Evolutionary conservation across 2,329 filamentous ascomycete genomes (phyloP).

Genomic region (Trichoderma atroviride): DNA sequence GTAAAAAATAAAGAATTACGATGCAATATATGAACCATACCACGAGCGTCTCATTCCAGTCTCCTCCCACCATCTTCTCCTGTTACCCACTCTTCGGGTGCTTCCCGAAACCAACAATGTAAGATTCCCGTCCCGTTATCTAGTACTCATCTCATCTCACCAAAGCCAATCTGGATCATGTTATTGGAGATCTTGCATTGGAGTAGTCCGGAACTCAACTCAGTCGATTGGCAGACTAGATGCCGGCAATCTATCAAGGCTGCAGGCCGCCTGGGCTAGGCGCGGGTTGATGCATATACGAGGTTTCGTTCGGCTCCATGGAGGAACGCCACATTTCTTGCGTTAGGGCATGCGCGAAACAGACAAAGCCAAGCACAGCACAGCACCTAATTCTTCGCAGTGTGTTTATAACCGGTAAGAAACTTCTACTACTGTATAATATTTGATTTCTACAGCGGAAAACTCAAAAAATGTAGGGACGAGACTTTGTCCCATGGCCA

Average conservation of each 20-base stretch:
- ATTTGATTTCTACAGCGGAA: background rate
- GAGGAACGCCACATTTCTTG: conserved; percentile 10
- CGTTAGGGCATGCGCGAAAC: background rate
- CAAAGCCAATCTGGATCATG: conserved; percentile 7
- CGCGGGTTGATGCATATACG: conserved; percentile 30
- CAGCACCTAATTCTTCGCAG: background rate
- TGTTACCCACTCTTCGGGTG: conserved; percentile 1
- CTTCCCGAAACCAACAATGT: background rate
- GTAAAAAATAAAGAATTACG: background rate
- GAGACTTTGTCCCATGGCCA: background rate
- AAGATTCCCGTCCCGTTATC: background rate
- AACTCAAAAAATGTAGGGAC: background rate
- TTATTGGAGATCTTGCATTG: conserved; percentile 21
- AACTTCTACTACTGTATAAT: background rate
- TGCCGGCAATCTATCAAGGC: conserved; percentile 5
- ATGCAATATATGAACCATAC: background rate
- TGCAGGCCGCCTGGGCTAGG: conserved; percentile 23
- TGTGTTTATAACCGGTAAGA: background rate
- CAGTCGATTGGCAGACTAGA: conserved; percentile 11
- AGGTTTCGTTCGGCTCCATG: background rate
- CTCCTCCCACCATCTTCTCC: background rate
- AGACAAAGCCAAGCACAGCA: conserved; percentile 2
- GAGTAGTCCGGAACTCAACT: background rate
- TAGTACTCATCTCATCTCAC: background rate
- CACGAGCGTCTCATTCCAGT: background rate